A percentile compares a stretch with the other conserved stretches of the same genome.
Conservation (phyloP, 2,329 filamentous ascomycete species). For the Fusarium ramigenum region DNA sequence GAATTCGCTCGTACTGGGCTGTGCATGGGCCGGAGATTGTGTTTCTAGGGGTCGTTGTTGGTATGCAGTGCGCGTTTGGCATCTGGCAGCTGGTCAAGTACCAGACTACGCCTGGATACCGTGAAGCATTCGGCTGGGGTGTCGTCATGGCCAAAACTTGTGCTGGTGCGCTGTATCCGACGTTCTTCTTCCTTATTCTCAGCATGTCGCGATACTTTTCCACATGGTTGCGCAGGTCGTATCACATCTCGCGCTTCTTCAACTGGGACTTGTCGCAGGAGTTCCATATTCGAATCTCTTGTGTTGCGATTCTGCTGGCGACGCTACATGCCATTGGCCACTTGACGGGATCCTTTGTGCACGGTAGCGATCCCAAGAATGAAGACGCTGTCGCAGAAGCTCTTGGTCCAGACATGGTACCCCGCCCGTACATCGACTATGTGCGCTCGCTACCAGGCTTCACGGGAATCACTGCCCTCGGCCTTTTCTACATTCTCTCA, state of each 20-base stretch:
- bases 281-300: conserved; percentile 66
- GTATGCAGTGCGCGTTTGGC: conserved; percentile 60
- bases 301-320: conserved; percentile 59
- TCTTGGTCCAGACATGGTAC: conserved; percentile 55
- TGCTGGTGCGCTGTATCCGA: conserved; percentile 65
- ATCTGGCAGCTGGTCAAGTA: conserved; percentile 67
- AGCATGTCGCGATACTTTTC: conserved; percentile 67
- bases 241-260: conserved; percentile 62
- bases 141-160: conserved; percentile 64
- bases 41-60: conserved; percentile 59
- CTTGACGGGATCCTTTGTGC: conserved; percentile 61
- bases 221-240: conserved; percentile 61
- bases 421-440: conserved; percentile 57
- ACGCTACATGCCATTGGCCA: conserved; percentile 65
- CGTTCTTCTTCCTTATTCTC: conserved; percentile 66
- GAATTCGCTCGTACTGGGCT: conserved; percentile 62
- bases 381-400: conserved; percentile 56
- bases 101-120: conserved; percentile 53
- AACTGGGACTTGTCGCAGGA: conserved; percentile 66
- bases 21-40: conserved; percentile 62
- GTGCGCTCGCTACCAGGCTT: conserved; percentile 59
- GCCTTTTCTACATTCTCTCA: conserved; percentile 60
- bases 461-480: conserved; percentile 59
- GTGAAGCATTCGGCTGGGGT: conserved; percentile 64
- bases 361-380: conserved; percentile 56